Conservation (phyloP, 2,329 filamentous ascomycete genomes). For the Aspergillus udagawae region DNA sequence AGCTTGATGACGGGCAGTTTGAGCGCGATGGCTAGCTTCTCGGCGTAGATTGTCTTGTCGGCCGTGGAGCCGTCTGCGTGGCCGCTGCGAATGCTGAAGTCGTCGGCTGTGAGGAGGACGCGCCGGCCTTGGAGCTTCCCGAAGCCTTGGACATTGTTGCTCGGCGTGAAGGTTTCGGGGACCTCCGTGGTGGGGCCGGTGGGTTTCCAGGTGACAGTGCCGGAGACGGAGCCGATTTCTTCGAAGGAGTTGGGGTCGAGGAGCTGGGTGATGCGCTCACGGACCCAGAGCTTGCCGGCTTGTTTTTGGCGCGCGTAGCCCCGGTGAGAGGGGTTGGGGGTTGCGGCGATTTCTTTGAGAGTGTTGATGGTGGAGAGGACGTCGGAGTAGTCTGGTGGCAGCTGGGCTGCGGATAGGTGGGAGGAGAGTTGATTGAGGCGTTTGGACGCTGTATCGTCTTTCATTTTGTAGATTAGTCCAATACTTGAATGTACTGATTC, state of each 20-base stretch:
- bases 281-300: conserved; percentile 62
- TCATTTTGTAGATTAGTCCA: conserved; percentile 2
- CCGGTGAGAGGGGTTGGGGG: conserved; percentile 50
- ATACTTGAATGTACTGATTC: not conserved
- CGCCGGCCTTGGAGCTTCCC: conserved; percentile 51
- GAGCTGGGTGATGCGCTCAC: conserved; percentile 57
- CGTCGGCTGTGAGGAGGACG: conserved; percentile 60
- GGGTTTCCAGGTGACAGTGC: conserved; percentile 56
- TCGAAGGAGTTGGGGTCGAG: conserved; percentile 54
- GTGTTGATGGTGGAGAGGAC: conserved; percentile 54
- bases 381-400: conserved; percentile 60
- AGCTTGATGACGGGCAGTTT: conserved; percentile 60
- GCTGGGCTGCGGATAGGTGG: conserved; percentile 34
- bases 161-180: conserved; percentile 52
- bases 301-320: conserved; percentile 62
- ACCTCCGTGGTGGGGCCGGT: conserved; percentile 32
- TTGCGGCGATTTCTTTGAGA: conserved; percentile 51
- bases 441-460: conserved; percentile 31
- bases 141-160: conserved; percentile 61
- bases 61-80: conserved; percentile 59
- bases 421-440: conserved; percentile 48
- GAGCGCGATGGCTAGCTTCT: conserved; percentile 56
- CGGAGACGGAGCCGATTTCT: conserved; percentile 59
- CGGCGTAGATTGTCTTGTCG: conserved; percentile 59
- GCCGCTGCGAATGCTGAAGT: conserved; percentile 60